A percentile compares a stretch with the other conserved stretches of the same genome.
Evolutionary conservation across 495 filamentous ascomycete species (phyloP).

Genomic region (Neurospora sp.): DNA sequence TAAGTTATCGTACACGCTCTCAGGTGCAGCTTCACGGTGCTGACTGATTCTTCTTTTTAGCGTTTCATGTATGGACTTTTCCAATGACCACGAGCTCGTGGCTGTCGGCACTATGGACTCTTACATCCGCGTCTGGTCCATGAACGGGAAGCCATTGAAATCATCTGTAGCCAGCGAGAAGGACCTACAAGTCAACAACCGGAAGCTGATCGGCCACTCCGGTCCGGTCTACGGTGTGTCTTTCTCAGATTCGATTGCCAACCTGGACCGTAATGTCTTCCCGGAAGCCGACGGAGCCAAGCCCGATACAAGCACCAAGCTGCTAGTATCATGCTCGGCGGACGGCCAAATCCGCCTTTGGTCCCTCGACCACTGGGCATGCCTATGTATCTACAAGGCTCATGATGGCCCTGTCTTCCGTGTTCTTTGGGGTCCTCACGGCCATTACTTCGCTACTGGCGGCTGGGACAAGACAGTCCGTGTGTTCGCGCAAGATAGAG

Average conservation of each 20-base stretch:
- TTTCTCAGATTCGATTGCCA: constrained; percentile 68
- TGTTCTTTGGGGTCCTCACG: constrained; percentile 81
- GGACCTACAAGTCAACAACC: constrained; percentile 40
- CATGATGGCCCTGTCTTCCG: constrained; percentile 85
- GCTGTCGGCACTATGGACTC: constrained; percentile 85
- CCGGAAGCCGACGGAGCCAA: constrained; percentile 31
- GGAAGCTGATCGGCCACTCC: constrained; percentile 84
- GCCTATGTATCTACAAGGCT: constrained; percentile 83
- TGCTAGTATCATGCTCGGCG: constrained; percentile 76
- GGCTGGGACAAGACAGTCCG: constrained; percentile 83
- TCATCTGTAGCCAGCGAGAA: constrained; percentile 30
- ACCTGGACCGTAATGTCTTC: constrained; percentile 33
- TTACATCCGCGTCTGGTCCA: constrained; percentile 85
- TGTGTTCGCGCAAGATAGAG: constrained; percentile 83
- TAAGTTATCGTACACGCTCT: constrained; percentile 30
- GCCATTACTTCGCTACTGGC: constrained; percentile 87
- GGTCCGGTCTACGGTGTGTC: constrained; percentile 81
- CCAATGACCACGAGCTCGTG: constrained; percentile 71
- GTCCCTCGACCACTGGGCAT: constrained; percentile 83
- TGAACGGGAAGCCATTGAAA: constrained; percentile 65
- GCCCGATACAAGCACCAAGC: constrained; percentile 53
- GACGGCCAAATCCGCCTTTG: constrained; percentile 84
- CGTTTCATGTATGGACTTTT: constrained; percentile 86
- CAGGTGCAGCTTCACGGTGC: neutral
- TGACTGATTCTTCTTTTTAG: constrained; percentile 37